Percentiles rank a stretch among this genome's conserved stretches.
phyloP scores from a whole-genome alignment of 768 basidiomycete genomes.

The Leucocoprinus sp. region DNA sequence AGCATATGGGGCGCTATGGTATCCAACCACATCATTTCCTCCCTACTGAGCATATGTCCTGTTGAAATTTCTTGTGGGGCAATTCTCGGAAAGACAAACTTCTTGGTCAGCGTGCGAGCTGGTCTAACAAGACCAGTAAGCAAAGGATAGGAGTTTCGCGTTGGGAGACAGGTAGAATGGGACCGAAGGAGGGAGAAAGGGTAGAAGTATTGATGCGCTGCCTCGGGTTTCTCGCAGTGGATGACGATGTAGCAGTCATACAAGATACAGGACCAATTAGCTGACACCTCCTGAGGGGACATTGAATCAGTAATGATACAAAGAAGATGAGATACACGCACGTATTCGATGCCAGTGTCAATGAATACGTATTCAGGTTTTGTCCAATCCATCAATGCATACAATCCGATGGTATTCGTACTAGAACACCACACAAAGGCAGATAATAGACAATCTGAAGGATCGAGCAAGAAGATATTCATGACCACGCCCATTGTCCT shows the following conservation, averaged over 20 bases:
- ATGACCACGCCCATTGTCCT: constrained; percentile 62
- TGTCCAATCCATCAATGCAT: constrained; percentile 59
- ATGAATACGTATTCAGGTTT: constrained; percentile 61
- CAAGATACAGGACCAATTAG: constrained; percentile 74
- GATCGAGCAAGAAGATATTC: constrained; percentile 72
- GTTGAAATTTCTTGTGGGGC: not conserved
- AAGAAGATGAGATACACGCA: constrained; percentile 28
- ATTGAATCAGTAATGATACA: constrained; percentile 3
- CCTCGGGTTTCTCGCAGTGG: constrained; percentile 62
- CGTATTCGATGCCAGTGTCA: constrained; percentile 67
- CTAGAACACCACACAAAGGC: constrained; percentile 64
- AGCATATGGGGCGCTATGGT: constrained; percentile 9
- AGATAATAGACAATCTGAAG: constrained; percentile 47
- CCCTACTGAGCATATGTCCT: not conserved
- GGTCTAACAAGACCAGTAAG: constrained; percentile 36
- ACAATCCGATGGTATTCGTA: constrained; percentile 50
- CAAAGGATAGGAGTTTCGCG: constrained; percentile 26
- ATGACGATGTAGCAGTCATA: constrained; percentile 61
- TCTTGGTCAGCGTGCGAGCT: constrained; percentile 39
- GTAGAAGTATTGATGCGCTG: constrained; percentile 64
- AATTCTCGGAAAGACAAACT: constrained; percentile 39
- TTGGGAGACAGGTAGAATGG: constrained; percentile 22
- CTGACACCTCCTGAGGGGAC: constrained; percentile 42
- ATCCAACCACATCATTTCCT: constrained; percentile 6
- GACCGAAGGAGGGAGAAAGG: constrained; percentile 36